Evolutionary conservation across 1,139 yeast species (phyloP).

Genomic region (Taphrina confusa): DNA sequence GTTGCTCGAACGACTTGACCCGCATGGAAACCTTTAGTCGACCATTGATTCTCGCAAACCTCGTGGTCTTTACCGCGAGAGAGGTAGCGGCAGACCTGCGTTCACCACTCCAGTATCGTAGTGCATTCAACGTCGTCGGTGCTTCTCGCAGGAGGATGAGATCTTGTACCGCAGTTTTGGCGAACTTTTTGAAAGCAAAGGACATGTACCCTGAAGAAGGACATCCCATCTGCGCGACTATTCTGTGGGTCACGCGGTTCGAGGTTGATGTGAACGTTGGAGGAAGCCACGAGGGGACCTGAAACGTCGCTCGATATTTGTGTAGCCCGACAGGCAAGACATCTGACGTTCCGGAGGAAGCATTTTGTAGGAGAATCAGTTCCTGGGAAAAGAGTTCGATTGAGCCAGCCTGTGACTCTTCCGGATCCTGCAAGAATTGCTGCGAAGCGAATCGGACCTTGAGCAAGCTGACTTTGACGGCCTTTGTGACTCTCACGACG

Average conservation of each 20-base stretch:
- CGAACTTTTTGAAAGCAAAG: slow-evolving; percentile 1
- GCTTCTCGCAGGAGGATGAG: slow-evolving; percentile 16
- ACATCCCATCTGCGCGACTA: slow-evolving; percentile 2
- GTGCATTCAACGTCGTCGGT: slow-evolving; percentile 13
- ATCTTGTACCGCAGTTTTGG: neutral
- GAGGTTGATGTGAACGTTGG: slow-evolving; percentile 8
- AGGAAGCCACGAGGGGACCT: slow-evolving; percentile 28
- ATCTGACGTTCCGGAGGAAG: neutral
- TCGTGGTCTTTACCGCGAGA: slow-evolving; percentile 20
- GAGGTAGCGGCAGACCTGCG: slow-evolving; percentile 29
- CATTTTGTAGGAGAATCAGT: neutral
- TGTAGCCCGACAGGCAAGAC: slow-evolving; percentile 11
- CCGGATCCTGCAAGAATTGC: slow-evolving; percentile 20
- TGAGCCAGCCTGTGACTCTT: slow-evolving; percentile 13
- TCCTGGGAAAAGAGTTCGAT: slow-evolving; percentile 8
- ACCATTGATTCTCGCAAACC: slow-evolving; percentile 23
- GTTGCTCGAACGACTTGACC: slow-evolving; percentile 20
- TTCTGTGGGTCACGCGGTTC: slow-evolving; percentile 13
- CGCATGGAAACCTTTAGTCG: slow-evolving; percentile 21
- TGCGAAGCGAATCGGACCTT: slow-evolving; percentile 5
- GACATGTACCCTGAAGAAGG: slow-evolving; percentile 4
- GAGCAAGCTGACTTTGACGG: slow-evolving; percentile 4
- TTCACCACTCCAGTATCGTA: slow-evolving; percentile 31
- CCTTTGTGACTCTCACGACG: neutral
- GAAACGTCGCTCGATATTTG: slow-evolving; percentile 15